Base-by-base conservation (phyloP, 495 filamentous ascomycete species). In the Talaromyces wortmannii region DNA sequence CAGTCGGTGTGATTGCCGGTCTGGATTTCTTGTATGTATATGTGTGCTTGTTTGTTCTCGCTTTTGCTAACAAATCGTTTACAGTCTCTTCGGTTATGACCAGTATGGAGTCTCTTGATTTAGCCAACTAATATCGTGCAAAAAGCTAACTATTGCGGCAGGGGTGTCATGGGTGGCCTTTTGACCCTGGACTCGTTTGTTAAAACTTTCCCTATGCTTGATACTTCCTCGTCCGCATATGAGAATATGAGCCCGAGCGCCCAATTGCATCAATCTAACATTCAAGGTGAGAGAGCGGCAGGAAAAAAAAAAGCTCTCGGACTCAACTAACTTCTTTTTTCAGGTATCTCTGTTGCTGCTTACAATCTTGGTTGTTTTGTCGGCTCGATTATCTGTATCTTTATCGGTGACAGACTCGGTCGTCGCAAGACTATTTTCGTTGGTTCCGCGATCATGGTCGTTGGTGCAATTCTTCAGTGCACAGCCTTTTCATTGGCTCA, bases 291-390 rank as follows among this genome's bases (percentile, higher is more conserved):
- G 67, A 30, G 5, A 13, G 8, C 31, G 23, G 18, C 29, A 17
- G 11, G 13, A 32, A 31, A 7, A 15, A 8, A 53, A 52, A 46
- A 16, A 6, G 13, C 7, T 31, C 13, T 8, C 15, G 7, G 15
- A 15, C 15, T 44, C 6, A 31, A 23, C 45, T 52, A 40, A 52
- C n/a, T 13, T 23, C 23, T 4, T 4, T 30, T 8, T 44, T 16
- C 52, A 70, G 79, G 79, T 53, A 78, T 88, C 47, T 73, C 82
- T 0, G 77, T 84, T 36, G 81, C 83, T 13, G 74, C 78, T 11
- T 91, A 90, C 73, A 87, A 90, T 61, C 57, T 90, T n/a, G 87
- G 88, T 13, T 91, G 86, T 65, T 89, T 91, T 67, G 61, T 83
- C 50, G 87, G 88, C 15, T 82, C 88, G 5, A 73, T 90, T 50